Conservation (phyloP, 2,329 filamentous ascomycete species). For the Anisogramma anomala region DNA sequence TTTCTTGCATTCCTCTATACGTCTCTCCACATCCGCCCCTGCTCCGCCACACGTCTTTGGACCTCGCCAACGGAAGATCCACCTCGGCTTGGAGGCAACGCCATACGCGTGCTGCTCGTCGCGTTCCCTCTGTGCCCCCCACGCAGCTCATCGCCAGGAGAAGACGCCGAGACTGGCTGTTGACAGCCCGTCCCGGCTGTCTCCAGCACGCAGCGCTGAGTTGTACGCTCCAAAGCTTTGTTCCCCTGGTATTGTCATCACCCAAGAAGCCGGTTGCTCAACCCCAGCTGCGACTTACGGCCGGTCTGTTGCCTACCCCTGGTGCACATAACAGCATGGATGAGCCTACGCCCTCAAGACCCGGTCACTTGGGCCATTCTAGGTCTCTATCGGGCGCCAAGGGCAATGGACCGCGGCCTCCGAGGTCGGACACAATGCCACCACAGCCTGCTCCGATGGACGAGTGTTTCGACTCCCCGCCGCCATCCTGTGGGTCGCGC, state of each 20-base stretch:
- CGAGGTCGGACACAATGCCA: constrained; percentile 26
- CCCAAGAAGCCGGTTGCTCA: neutral
- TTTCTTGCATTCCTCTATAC: constrained; percentile 33
- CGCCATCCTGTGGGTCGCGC: constrained; percentile 26
- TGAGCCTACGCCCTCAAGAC: constrained; percentile 15
- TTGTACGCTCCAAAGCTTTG: constrained; percentile 7
- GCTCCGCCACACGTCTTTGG: constrained; percentile 28
- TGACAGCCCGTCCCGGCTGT: constrained; percentile 15
- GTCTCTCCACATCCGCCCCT: constrained; percentile 31
- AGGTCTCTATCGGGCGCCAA: constrained; percentile 7
- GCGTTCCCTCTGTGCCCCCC: constrained; percentile 28
- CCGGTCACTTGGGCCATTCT: constrained; percentile 4
- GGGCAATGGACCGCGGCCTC: constrained; percentile 16
- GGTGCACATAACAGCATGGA: constrained; percentile 18
- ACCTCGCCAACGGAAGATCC: constrained; percentile 31
- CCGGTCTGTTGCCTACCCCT: constrained; percentile 16
- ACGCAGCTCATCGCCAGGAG: constrained; percentile 21
- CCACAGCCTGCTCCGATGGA: constrained; percentile 26
- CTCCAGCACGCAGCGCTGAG: constrained; percentile 17
- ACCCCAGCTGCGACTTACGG: constrained; percentile 5
- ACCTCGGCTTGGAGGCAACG: constrained; percentile 24
- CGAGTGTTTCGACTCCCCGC: constrained; percentile 27
- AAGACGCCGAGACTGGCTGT: constrained; percentile 18
- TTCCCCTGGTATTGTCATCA: neutral
- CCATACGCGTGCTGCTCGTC: constrained; percentile 23